Percentiles rank a stretch among this genome's conserved stretches.
These are phyloP conservation scores for Boletus smithii DNA, from an alignment of 1,284 basidiomycete genomes.

Conservation along the genomic window DNA sequence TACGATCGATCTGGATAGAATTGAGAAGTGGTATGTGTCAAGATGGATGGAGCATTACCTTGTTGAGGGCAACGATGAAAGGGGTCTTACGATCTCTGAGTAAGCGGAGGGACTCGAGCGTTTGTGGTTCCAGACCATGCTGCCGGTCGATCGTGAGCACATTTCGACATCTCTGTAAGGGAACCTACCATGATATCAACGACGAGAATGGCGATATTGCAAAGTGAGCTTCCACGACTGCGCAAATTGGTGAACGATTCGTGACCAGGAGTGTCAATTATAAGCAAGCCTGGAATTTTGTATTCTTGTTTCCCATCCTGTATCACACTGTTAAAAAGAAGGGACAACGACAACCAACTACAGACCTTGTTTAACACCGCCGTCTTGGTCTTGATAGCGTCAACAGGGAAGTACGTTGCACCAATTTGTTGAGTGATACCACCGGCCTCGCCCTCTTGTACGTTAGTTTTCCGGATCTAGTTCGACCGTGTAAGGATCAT, in stretches of 20 bases:
- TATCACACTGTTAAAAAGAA: conserved; percentile 7
- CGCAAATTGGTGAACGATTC: conserved; percentile 99
- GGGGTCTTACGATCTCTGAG: conserved; percentile 95
- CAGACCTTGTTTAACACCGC: conserved; percentile 81
- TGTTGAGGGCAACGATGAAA: conserved; percentile 99
- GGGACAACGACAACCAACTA: conserved; percentile 7
- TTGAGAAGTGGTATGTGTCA: conserved; percentile 13
- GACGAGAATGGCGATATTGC: conserved; percentile 98
- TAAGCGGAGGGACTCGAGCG: conserved; percentile 91
- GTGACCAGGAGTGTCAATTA: conserved; percentile 99
- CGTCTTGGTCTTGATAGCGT: conserved; percentile 95
- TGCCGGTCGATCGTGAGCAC: conserved; percentile 32
- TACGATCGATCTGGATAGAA: conserved; percentile 81
- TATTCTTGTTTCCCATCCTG: conserved; percentile 85
- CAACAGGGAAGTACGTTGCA: conserved; percentile 99
- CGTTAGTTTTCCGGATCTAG: conserved; percentile 98
- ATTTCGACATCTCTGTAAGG: conserved; percentile 4
- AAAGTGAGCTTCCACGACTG: conserved; percentile 93
- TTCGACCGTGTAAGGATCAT: conserved; percentile 12
- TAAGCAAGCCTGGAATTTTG: conserved; percentile 93
- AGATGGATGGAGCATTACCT: conserved; percentile 47
- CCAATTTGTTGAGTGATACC: conserved; percentile 99
- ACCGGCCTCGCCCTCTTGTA: conserved; percentile 99
- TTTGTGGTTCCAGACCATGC: conserved; percentile 98
- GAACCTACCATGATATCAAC: conserved; percentile 91